These are phyloP conservation scores for Botrytis pseudocinerea DNA, from an alignment of 2,329 filamentous ascomycete genomes.

Conservation along the genomic window DNA sequence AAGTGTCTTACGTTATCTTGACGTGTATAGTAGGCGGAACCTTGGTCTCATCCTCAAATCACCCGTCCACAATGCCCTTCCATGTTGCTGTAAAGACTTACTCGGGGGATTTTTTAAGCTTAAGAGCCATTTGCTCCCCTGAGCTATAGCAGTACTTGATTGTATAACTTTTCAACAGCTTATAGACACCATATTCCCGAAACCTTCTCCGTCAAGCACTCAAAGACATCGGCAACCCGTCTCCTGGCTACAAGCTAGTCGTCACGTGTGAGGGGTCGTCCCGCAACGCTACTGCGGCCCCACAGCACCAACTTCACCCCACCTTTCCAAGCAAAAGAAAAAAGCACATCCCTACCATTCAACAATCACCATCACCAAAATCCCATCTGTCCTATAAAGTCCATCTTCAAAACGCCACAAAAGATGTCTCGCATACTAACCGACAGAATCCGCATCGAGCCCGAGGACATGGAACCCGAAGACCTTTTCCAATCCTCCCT, in stretches of 20 bases:
- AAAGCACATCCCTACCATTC: not conserved
- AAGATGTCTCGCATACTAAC: slow-evolving; percentile 47
- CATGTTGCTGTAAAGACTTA: not conserved
- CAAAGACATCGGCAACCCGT: not conserved
- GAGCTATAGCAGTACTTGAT: not conserved
- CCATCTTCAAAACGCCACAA: not conserved
- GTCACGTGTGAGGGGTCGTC: not conserved
- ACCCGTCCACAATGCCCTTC: not conserved
- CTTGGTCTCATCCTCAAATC: not conserved
- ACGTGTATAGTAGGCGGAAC: not conserved
- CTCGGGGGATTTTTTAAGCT: not conserved
- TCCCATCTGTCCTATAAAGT: not conserved
- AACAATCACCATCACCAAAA: not conserved
- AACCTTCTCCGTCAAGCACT: not conserved
- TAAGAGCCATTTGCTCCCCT: not conserved
- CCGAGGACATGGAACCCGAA: slow-evolving; percentile 50
- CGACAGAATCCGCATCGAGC: slow-evolving; percentile 47
- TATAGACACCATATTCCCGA: not conserved
- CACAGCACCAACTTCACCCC: not conserved
- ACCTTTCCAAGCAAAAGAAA: slow-evolving; percentile 2
- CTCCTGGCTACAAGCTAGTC: not conserved
- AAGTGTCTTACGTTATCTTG: not conserved
- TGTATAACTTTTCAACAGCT: not conserved
- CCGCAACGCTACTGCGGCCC: not conserved
- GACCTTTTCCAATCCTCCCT: slow-evolving; percentile 61